Evolutionary conservation across 2,329 filamentous ascomycete species (phyloP).

Genomic region (Diaporthe sp.): DNA sequence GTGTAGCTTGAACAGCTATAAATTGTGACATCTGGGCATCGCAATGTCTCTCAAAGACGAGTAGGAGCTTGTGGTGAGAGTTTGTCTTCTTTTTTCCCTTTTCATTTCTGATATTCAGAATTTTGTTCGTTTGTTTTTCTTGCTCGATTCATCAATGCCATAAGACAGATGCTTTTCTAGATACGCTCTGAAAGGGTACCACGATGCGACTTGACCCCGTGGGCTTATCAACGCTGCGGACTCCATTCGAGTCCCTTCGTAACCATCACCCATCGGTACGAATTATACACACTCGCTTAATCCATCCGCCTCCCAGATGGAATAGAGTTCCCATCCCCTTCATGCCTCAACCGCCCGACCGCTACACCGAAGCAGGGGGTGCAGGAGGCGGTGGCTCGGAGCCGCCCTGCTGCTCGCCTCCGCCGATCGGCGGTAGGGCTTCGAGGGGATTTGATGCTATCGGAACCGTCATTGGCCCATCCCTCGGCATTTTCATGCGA

Average conservation of each 20-base stretch:
- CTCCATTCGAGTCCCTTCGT: not conserved
- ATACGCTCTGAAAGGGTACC: slow-evolving; percentile 32
- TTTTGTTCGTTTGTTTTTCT: slow-evolving; percentile 3
- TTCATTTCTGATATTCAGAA: not conserved
- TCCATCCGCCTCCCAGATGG: slow-evolving; percentile 1
- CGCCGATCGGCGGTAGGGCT: slow-evolving; percentile 36
- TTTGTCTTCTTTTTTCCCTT: not conserved
- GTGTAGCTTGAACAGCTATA: not conserved
- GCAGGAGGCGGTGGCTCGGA: slow-evolving; percentile 38
- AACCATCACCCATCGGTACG: slow-evolving; percentile 3
- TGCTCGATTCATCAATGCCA: slow-evolving; percentile 24
- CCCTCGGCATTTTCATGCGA: slow-evolving; percentile 71
- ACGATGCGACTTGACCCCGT: slow-evolving; percentile 2
- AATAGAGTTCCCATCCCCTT: not conserved
- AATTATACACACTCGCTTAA: slow-evolving; percentile 17
- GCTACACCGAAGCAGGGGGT: slow-evolving; percentile 37
- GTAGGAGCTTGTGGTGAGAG: not conserved
- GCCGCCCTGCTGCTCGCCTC: slow-evolving; percentile 36
- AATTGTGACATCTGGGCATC: not conserved
- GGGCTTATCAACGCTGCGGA: not conserved
- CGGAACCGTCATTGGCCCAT: slow-evolving; percentile 77
- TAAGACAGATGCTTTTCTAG: slow-evolving; percentile 24
- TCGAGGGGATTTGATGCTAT: slow-evolving; percentile 47
- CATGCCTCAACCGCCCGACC: not conserved
- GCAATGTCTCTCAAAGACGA: not conserved